A percentile compares a stretch with the other conserved stretches of the same genome.
These are phyloP conservation scores for Dioscorea alata DNA, from an alignment of 106 monocot genomes.

Conservation along the genomic window DNA sequence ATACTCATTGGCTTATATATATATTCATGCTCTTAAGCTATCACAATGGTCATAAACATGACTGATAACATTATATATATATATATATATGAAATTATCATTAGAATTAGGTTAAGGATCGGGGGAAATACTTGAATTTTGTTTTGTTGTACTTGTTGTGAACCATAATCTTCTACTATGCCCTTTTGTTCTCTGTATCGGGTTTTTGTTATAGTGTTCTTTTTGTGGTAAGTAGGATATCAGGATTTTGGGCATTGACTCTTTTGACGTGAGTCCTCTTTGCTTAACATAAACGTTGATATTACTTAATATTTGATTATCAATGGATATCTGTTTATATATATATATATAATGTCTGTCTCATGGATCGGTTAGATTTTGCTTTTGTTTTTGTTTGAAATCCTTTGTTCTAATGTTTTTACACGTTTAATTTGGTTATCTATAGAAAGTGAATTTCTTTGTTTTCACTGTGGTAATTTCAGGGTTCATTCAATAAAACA, in stretches of 20 bases:
- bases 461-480: constrained; percentile 4
- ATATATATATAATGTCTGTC: not conserved
- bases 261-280: too few species aligned
- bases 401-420: not conserved
- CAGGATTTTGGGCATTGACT: too few species aligned
- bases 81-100: not conserved
- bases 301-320: not conserved
- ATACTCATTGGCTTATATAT: not conserved
- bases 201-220: too few species aligned
- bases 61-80: not conserved
- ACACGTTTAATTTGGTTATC: not conserved
- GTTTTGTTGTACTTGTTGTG: too few species aligned
- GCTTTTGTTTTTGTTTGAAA: not conserved
- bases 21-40: not conserved
- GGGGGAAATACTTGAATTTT: too few species aligned
- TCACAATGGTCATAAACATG: not conserved
- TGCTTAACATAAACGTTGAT: too few species aligned
- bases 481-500: constrained; percentile 34
- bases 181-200: too few species aligned
- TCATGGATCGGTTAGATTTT: not conserved
- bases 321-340: not conserved
- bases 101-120: too few species aligned
- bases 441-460: not conserved
- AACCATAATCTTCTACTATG: too few species aligned
- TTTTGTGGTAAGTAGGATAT: too few species aligned